Evolutionary conservation across 768 basidiomycete genomes (phyloP), one percentile per base, ranked within the genome.

Genomic region (Pisolithus orientalis): DNA sequence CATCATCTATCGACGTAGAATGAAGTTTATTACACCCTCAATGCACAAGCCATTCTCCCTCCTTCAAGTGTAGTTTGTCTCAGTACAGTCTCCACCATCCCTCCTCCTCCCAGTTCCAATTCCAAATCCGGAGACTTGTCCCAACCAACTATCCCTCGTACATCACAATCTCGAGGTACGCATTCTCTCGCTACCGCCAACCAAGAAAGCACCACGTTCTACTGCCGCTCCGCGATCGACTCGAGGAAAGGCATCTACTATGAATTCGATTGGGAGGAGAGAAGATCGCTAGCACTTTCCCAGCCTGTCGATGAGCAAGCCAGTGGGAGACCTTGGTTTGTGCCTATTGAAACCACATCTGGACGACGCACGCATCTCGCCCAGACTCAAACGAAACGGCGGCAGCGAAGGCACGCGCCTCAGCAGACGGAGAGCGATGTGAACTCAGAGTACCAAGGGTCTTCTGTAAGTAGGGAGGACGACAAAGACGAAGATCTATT

Each of bases 1-100:
- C 43, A 17, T 11, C 56, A 34, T 38, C 10, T 46, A 56, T 45
- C 24, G 9, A 11, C 27, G 51, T 53, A 90, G 89, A 85, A 87
- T 57, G 89, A 91, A 66, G 75, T 90, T 6, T 90, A 87, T 59
- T 86, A 85, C 47, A 79, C 80, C 8, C 65, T 87, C 24, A 57
- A 71, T 31, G 72, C 74, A 5, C 72, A 70, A 40, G 79, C 71
- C 24, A 69, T 77, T 39, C 58, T 87, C 14, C 69, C 73, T 13
- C 78, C 85, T 5, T 71, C 75, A 14, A 70, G 72, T 42, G 74
- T 90, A 39, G 59, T 80, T 17, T 70, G 72, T 10, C 77, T 64
- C 49, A 88, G 86, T 60, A 66, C 63, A 11, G 74, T 86, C 29
- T 57, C 73, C 17, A 67, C 71, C 46, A 53, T 53, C 38, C 54